A percentile compares a stretch with the other conserved stretches of the same genome.
Evolutionary conservation across 495 filamentous ascomycete species (phyloP).

Genomic region (Lasiosphaeris hirsuta): DNA sequence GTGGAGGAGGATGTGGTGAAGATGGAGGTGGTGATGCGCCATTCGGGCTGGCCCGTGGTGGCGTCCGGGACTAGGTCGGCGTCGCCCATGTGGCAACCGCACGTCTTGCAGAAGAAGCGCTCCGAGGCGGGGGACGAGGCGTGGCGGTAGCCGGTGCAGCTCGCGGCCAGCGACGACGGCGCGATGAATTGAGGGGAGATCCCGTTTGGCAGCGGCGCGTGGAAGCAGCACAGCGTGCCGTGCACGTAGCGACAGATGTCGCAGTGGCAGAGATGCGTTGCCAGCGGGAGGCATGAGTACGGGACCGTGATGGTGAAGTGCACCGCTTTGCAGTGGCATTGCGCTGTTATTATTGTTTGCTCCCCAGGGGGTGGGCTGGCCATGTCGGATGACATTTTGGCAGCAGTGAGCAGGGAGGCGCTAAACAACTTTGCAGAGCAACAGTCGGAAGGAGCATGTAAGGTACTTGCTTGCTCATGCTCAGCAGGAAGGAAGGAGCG

Average conservation of each 20-base stretch:
- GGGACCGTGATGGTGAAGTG: constrained; percentile 34
- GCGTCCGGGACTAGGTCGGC: constrained; percentile 38
- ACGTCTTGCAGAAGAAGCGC: constrained; percentile 66
- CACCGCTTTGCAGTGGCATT: constrained; percentile 41
- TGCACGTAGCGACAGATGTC: constrained; percentile 55
- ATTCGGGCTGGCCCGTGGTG: constrained; percentile 22
- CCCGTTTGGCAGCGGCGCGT: constrained; percentile 39
- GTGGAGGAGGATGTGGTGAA: constrained; percentile 26
- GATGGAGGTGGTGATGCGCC: constrained; percentile 31
- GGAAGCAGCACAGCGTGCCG: constrained; percentile 55
- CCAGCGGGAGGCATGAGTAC: constrained; percentile 32
- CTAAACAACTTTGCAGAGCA: too few species aligned
- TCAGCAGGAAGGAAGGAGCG: too few species aligned
- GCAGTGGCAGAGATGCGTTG: constrained; percentile 62
- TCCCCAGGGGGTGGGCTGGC: too few species aligned
- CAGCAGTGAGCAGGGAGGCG: too few species aligned
- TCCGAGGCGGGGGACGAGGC: constrained; percentile 39
- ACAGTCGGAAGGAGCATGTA: too few species aligned
- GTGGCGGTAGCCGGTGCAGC: constrained; percentile 50
- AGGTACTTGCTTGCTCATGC: too few species aligned
- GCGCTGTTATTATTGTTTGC: constrained; percentile 29
- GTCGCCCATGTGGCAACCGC: constrained; percentile 60
- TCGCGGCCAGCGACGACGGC: constrained; percentile 34
- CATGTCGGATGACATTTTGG: too few species aligned
- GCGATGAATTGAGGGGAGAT: constrained; percentile 29